Evolutionary conservation across 2,329 filamentous ascomycete species (phyloP), one percentile per base, ranked within the genome.

Genomic region (Drechslerella stenobrocha): DNA sequence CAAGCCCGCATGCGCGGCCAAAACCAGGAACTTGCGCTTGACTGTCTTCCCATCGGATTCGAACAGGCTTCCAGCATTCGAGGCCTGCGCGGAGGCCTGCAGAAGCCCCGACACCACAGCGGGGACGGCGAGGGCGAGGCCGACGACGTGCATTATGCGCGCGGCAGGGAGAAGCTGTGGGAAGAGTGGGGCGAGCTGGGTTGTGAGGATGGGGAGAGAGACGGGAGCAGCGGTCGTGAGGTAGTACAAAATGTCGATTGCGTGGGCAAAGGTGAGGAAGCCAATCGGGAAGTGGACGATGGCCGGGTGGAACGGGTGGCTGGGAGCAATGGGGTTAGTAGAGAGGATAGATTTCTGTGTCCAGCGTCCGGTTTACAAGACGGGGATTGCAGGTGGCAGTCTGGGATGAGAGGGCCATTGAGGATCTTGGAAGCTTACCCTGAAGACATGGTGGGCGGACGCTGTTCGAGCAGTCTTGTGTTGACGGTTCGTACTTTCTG

Each of bases 281-380:
- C 55, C 55, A 45, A 67, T 67, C n/a, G 63, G 63, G 44, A 67
- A 67, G 55, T 67, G 63, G 55, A 67, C 55, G 44, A 67, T 44
- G 13, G 63, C 63, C 28, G 63, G 63, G 44, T 67, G 63, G 45
- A 60, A 35, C 13, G 63, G 63, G 45, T 67, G 63, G 23, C 63
- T 67, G 18, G 40, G 35, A 3, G 20, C 32, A 44, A 22, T 20
- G 42, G 22, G 40, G 30, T 46, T 40, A 30, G 46, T 34, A 35
- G 26, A 44, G 23, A n/a, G 5, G 28, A 48, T 30, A 22, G 42
- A 6, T 22, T 22, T 8, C 34, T 5, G 23, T 52, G 3, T 26
- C 22, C 24, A 34, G 3, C 18, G 30, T 2, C 44, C 23, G 30
- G 13, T 28, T 47, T 35, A 20, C 37, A 9, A 30, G 23, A 40